Percentiles rank a stretch among this genome's conserved stretches.
Conservation (phyloP, 192 early-diverging fungal species). For the Kappamyces sp. region DNA sequence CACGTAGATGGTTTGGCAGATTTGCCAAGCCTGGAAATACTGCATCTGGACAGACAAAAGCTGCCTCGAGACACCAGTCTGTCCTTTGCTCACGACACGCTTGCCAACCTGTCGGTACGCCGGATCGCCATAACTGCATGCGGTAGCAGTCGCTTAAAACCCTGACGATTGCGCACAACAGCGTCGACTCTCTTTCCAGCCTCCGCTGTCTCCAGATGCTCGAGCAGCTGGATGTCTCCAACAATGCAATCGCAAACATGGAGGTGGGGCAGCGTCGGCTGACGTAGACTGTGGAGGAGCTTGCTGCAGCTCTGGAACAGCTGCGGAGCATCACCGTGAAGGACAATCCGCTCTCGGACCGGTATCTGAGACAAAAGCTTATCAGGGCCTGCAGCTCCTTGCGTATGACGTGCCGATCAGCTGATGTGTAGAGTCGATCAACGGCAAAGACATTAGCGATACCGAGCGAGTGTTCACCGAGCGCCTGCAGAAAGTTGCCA, state of each 20-base stretch:
- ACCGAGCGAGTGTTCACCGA: slow-evolving; percentile 34
- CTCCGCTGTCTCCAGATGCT: slow-evolving; percentile 21
- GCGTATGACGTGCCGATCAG: no score
- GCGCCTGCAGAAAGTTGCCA: slow-evolving; percentile 21
- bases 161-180: slow-evolving; percentile 24
- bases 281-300: slow-evolving; percentile 23
- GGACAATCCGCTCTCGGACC: slow-evolving; percentile 22
- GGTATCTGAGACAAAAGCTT: neutral
- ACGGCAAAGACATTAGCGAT: slow-evolving; percentile 37
- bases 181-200: slow-evolving; percentile 20
- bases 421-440: slow-evolving; percentile 24
- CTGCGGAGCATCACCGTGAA: slow-evolving; percentile 20
- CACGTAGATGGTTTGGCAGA: slow-evolving; percentile 21
- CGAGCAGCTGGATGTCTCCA: slow-evolving; percentile 31
- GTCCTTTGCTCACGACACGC: slow-evolving; percentile 30
- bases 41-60: slow-evolving; percentile 47
- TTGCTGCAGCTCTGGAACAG: slow-evolving; percentile 18
- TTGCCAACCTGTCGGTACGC: slow-evolving; percentile 29
- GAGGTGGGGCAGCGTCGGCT: slow-evolving; percentile 20
- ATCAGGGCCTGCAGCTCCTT: neutral
- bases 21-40: slow-evolving; percentile 32
- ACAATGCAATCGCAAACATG: slow-evolving; percentile 28
- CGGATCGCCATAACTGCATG: neutral
- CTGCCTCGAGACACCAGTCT: slow-evolving; percentile 17
- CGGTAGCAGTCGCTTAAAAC: slow-evolving; percentile 16